Evolutionary conservation across 768 basidiomycete species (phyloP).

Genomic region (Rhodotorula babjevae): DNA sequence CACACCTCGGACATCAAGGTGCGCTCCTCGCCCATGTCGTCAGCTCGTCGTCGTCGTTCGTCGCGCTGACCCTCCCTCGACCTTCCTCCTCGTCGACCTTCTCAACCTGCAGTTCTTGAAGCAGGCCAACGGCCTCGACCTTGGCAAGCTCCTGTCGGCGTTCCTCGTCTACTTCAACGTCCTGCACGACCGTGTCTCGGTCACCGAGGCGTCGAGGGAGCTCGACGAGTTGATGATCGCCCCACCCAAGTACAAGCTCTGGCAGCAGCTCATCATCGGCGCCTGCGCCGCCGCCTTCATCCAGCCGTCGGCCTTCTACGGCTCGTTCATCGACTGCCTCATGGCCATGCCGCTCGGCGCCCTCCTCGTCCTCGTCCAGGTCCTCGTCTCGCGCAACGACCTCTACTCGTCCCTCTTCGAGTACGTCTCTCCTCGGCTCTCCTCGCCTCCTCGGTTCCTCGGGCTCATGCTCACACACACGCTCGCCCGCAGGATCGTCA

Average conservation of each 20-base stretch:
- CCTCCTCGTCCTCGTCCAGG: constrained; percentile 67
- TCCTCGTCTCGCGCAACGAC: constrained; percentile 61
- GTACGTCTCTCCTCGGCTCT: constrained; percentile 42
- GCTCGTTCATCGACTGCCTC: constrained; percentile 71
- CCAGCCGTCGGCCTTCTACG: constrained; percentile 55
- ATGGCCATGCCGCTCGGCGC: constrained; percentile 70
- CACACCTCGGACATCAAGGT: constrained; percentile 77
- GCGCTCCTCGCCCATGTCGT: neutral
- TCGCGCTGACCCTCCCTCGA: constrained; percentile 41
- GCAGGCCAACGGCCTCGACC: constrained; percentile 56
- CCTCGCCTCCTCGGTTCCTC: neutral
- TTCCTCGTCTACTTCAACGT: constrained; percentile 42
- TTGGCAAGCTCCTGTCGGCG: constrained; percentile 61
- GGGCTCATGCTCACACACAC: neutral
- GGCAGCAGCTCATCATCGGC: constrained; percentile 64
- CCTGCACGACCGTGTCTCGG: constrained; percentile 70
- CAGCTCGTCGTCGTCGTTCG: constrained; percentile 57
- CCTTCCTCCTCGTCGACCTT: too few relatives aligned
- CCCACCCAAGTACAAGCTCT: constrained; percentile 52
- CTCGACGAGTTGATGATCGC: constrained; percentile 69
- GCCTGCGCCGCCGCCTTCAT: constrained; percentile 51
- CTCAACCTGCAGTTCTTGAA: constrained; percentile 41
- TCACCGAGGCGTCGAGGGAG: constrained; percentile 64
- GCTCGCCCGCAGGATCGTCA: constrained; percentile 57
- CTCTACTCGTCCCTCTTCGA: constrained; percentile 76